Conservation (phyloP, 768 basidiomycete species). For the Kwoniella mangroviensis region DNA sequence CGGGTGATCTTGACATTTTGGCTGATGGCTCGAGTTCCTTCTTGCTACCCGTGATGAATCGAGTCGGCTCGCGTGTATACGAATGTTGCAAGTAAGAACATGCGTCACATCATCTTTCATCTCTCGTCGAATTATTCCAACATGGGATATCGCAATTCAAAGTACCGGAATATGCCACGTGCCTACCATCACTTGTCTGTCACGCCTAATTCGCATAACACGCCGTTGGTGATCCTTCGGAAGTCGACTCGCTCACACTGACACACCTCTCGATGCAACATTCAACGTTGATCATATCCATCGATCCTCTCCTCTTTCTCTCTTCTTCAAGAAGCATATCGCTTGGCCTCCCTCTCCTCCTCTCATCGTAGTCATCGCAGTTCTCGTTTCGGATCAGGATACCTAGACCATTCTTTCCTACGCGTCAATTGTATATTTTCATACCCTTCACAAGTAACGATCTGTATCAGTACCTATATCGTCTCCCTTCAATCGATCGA, state of each 20-base stretch:
- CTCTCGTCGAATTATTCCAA: not conserved
- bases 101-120: not conserved
- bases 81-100: not conserved
- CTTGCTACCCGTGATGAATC: not conserved
- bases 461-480: not conserved
- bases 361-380: not conserved
- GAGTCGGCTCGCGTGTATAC: not conserved
- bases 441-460: not conserved
- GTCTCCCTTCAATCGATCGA: constrained; percentile 18
- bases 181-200: not conserved
- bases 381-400: constrained; percentile 20
- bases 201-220: constrained; percentile 1
- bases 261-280: not conserved
- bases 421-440: not conserved
- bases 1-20: constrained; percentile 27
- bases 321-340: constrained; percentile 7
- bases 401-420: constrained; percentile 8
- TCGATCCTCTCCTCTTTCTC: not conserved
- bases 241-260: not conserved
- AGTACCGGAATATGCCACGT: not conserved
- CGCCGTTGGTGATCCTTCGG: not conserved
- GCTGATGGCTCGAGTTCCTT: not conserved
- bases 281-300: not conserved
- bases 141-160: not conserved
- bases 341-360: constrained; percentile 6